A percentile compares a stretch with the other conserved stretches of the same genome.
Evolutionary conservation across 1,284 basidiomycete species (phyloP).

Genomic region (Leccinum variabile): DNA sequence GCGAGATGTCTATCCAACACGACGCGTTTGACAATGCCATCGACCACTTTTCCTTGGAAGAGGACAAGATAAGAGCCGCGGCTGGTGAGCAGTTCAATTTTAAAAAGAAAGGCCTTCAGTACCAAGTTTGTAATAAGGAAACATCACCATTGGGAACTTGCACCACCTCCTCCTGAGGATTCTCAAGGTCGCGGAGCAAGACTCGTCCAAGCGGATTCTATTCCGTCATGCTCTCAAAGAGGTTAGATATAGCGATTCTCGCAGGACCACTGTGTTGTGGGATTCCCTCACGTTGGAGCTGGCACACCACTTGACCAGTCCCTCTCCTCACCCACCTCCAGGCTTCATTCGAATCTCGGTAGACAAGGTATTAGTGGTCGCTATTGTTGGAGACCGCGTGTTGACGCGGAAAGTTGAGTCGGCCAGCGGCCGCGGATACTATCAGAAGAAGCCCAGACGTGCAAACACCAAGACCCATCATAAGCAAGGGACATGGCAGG

Average conservation of each 20-base stretch:
- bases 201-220: constrained; percentile 60
- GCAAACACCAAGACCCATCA: constrained; percentile 22
- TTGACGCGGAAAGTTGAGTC: constrained; percentile 70
- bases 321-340: constrained; percentile 40
- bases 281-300: constrained; percentile 64
- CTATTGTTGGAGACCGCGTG: constrained; percentile 61
- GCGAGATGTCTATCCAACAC: constrained; percentile 79
- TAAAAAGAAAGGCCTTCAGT: too few species aligned
- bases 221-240: constrained; percentile 94
- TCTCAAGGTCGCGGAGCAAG: too few species aligned
- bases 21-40: constrained; percentile 77
- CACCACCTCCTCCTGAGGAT: too few species aligned
- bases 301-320: constrained; percentile 54
- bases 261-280: constrained; percentile 64
- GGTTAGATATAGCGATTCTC: constrained; percentile 39
- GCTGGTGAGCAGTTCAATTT: constrained; percentile 54
- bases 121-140: too few species aligned
- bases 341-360: constrained; percentile 65
- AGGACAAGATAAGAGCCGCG: constrained; percentile 84
- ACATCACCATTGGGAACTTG: too few species aligned
- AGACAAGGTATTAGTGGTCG: constrained; percentile 61
- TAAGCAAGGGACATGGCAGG: constrained; percentile 33
- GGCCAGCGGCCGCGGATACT: constrained; percentile 25
- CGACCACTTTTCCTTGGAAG: constrained; percentile 70
- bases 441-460: constrained; percentile 23